These are phyloP conservation scores for Microdochium nivale DNA, from an alignment of 2,329 filamentous ascomycete genomes.

Conservation along the genomic window DNA sequence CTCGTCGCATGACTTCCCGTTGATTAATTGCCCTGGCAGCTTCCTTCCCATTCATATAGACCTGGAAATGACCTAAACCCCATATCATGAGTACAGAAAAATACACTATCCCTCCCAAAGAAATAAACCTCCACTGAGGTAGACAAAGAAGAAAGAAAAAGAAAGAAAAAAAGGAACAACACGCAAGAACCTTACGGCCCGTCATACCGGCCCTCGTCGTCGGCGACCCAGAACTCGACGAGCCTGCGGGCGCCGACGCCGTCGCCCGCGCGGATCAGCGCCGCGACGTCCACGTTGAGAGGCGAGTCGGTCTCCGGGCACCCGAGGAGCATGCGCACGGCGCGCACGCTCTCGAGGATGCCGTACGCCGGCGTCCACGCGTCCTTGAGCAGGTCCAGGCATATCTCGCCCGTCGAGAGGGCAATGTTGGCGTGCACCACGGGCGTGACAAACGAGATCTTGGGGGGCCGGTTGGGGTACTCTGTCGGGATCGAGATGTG, in stretches of 20 bases:
- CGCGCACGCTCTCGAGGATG: constrained; percentile 64
- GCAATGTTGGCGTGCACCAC: constrained; percentile 77
- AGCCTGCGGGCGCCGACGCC: constrained; percentile 57
- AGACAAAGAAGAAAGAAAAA: no score
- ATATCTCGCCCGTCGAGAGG: constrained; percentile 75
- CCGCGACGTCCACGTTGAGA: constrained; percentile 71
- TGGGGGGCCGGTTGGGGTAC: constrained; percentile 74
- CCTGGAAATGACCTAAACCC: no score
- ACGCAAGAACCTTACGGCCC: constrained; percentile 20
- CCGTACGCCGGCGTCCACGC: constrained; percentile 84
- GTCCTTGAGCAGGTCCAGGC: constrained; percentile 74
- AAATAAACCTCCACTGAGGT: no score
- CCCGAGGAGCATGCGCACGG: constrained; percentile 60
- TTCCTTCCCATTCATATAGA: no score
- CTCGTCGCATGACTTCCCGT: no score
- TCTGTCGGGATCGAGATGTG: constrained; percentile 63
- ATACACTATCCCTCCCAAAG: no score
- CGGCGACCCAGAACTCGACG: constrained; percentile 60
- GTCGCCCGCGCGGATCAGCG: constrained; percentile 61
- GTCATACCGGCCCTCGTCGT: constrained; percentile 38
- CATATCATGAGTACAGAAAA: no score
- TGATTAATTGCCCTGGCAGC: no score
- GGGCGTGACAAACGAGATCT: constrained; percentile 71
- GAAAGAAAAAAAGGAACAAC: no score
- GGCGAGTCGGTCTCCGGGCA: constrained; percentile 66